Evolutionary conservation across 1,139 yeast species (phyloP).

Genomic region (Geotrichum carabidarum): DNA sequence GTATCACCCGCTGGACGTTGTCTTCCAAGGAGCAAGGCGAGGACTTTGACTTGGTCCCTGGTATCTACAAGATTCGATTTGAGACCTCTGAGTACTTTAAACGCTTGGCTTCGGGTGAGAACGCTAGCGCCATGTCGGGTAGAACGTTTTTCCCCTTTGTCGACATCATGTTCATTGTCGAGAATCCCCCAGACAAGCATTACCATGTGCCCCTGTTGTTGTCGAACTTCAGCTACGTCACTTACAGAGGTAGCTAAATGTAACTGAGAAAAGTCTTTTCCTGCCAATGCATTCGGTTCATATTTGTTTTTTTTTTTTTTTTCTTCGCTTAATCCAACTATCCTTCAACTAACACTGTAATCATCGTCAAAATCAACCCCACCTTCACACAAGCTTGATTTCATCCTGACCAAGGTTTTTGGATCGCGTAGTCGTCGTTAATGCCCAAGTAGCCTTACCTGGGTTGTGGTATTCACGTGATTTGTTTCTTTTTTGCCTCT

Average conservation of each 20-base stretch:
- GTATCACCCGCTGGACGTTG: conserved; percentile 63
- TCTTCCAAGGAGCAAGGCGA: conserved; percentile 37
- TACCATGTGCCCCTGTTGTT: conserved; percentile 82
- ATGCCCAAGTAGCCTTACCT: background rate
- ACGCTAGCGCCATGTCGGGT: background rate
- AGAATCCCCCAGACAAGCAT: conserved; percentile 64
- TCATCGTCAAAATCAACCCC: background rate
- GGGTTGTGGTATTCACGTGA: background rate
- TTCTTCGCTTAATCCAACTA: background rate
- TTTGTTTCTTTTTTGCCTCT: background rate
- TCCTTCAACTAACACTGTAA: background rate
- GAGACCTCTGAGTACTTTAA: conserved; percentile 64
- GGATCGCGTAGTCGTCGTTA: background rate
- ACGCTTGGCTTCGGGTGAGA: conserved; percentile 29
- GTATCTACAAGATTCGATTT: conserved; percentile 69
- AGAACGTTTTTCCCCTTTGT: conserved; percentile 75
- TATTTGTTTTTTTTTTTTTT: background rate
- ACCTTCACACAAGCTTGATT: background rate
- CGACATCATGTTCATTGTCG: conserved; percentile 65
- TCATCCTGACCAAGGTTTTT: background rate
- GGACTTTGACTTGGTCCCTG: conserved; percentile 43
- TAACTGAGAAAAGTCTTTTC: conserved; percentile 8
- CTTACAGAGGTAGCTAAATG: conserved; percentile 70
- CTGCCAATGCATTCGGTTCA: background rate
- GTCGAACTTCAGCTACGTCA: conserved; percentile 79